Evolutionary conservation across 2,329 filamentous ascomycete species (phyloP).

Genomic region (Botrytis aclada): DNA sequence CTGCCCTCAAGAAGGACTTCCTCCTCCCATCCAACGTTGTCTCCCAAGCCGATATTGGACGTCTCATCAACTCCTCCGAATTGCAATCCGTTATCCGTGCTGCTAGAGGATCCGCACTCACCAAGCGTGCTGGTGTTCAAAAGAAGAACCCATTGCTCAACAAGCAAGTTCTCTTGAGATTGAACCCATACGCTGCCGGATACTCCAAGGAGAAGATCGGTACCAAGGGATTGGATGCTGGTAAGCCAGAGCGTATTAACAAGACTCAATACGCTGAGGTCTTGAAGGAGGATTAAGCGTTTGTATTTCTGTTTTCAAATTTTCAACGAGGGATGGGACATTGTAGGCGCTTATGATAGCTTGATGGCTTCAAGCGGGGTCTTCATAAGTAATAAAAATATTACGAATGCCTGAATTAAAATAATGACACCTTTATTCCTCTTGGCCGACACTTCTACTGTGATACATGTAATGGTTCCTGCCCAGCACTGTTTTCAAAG

Average conservation of each 20-base stretch:
- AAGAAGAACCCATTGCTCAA: slow-evolving; percentile 99
- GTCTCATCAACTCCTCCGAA: slow-evolving; percentile 99
- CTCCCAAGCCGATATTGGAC: slow-evolving; percentile 89
- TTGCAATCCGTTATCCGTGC: slow-evolving; percentile 93
- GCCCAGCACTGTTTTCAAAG: background rate
- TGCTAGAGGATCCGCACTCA: slow-evolving; percentile 83
- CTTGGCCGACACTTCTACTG: background rate
- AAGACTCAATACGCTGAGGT: slow-evolving; percentile 41
- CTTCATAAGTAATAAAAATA: slow-evolving; percentile 16
- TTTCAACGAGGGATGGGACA: slow-evolving; percentile 21
- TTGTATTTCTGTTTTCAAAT: slow-evolving; percentile 26
- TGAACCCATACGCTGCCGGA: slow-evolving; percentile 95
- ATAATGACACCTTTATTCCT: slow-evolving; percentile 9
- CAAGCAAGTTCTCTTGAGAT: slow-evolving; percentile 96
- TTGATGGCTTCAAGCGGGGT: slow-evolving; percentile 18
- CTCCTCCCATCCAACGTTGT: slow-evolving; percentile 90
- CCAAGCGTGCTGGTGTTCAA: slow-evolving; percentile 88
- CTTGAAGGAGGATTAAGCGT: slow-evolving; percentile 49
- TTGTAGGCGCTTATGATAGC: slow-evolving; percentile 21
- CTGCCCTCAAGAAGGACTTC: slow-evolving; percentile 98
- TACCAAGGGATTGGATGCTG: slow-evolving; percentile 60
- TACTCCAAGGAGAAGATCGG: slow-evolving; percentile 86
- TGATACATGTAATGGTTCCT: background rate
- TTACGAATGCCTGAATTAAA: slow-evolving; percentile 18
- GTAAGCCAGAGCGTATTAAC: slow-evolving; percentile 52